These are phyloP conservation scores for Annona squamosa DNA, from an alignment of 164 flowering plant species.

Conservation along the genomic window DNA sequence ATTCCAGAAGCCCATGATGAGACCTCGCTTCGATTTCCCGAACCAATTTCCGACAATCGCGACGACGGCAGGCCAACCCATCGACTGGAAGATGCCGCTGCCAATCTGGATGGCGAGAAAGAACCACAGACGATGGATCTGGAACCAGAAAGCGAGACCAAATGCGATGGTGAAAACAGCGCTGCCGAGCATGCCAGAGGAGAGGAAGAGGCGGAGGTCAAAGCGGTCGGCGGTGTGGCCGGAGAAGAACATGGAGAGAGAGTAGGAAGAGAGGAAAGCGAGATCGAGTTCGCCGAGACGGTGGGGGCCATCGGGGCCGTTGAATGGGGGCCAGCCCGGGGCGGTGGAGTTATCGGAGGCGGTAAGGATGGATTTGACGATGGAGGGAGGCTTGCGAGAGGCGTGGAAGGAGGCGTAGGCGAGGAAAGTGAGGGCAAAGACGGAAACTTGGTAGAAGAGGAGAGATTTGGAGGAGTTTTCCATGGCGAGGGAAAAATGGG, in stretches of 20 bases:
- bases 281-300: constrained; percentile 90
- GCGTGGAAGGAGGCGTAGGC: constrained; percentile 95
- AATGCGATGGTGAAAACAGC: constrained; percentile 56
- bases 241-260: constrained; percentile 73
- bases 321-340: constrained; percentile 84
- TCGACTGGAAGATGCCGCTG: constrained; percentile 80
- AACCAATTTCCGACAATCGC: constrained; percentile 93
- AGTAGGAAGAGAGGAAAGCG: constrained; percentile 64
- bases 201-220: constrained; percentile 60
- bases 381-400: constrained; percentile 90
- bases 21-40: constrained; percentile 76
- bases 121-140: constrained; percentile 50
- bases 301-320: constrained; percentile 58
- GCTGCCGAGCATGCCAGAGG: constrained; percentile 78
- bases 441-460: constrained; percentile 45
- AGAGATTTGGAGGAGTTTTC: constrained; percentile 42
- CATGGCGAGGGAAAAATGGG: constrained; percentile 8
- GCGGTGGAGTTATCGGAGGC: constrained; percentile 14
- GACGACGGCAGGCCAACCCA: constrained; percentile 96
- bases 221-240: constrained; percentile 82
- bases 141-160: constrained; percentile 68
- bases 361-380: constrained; percentile 70
- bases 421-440: constrained; percentile 62
- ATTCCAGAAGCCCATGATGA: constrained; percentile 95
- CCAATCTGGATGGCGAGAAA: constrained; percentile 59